Evolutionary conservation across 1,284 basidiomycete genomes (phyloP).

Genomic region (Abortiporus biennis): DNA sequence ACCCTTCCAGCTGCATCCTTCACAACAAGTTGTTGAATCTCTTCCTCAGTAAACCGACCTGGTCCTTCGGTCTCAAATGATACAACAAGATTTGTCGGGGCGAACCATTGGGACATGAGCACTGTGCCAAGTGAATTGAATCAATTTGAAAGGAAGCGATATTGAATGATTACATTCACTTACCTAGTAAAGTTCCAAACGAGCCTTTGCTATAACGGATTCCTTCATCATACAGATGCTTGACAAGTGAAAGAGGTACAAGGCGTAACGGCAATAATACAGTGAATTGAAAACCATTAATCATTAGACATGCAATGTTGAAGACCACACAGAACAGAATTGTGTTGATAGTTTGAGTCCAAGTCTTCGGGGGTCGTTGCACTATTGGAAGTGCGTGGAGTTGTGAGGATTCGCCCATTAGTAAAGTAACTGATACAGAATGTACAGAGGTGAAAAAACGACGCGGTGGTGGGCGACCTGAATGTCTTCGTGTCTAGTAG

Average conservation of each 20-base stretch:
- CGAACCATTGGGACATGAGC: slow-evolving; percentile 76
- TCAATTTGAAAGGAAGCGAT: slow-evolving; percentile 6
- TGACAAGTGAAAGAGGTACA: slow-evolving; percentile 43
- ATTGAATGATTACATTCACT: not conserved
- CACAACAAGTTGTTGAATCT: slow-evolving; percentile 50
- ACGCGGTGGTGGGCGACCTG: no score
- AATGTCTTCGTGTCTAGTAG: no score
- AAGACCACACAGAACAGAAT: slow-evolving; percentile 58
- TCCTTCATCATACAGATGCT: slow-evolving; percentile 54
- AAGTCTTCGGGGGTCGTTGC: slow-evolving; percentile 49
- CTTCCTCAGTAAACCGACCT: slow-evolving; percentile 52
- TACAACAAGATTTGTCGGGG: slow-evolving; percentile 70
- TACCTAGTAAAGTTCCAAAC: slow-evolving; percentile 72
- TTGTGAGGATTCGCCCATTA: slow-evolving; percentile 10
- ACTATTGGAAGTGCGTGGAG: slow-evolving; percentile 53
- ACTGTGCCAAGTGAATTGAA: slow-evolving; percentile 32
- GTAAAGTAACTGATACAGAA: no score
- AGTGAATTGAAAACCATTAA: slow-evolving; percentile 66
- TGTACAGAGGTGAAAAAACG: no score
- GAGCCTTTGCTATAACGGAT: slow-evolving; percentile 80
- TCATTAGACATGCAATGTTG: slow-evolving; percentile 59
- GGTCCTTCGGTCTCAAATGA: slow-evolving; percentile 68
- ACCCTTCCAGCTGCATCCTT: slow-evolving; percentile 54
- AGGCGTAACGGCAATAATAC: slow-evolving; percentile 61
- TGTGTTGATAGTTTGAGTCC: slow-evolving; percentile 46